Evolutionary conservation across 768 basidiomycete genomes (phyloP), one percentile per base, ranked within the genome.

Genomic region (Chalciporus chontae): DNA sequence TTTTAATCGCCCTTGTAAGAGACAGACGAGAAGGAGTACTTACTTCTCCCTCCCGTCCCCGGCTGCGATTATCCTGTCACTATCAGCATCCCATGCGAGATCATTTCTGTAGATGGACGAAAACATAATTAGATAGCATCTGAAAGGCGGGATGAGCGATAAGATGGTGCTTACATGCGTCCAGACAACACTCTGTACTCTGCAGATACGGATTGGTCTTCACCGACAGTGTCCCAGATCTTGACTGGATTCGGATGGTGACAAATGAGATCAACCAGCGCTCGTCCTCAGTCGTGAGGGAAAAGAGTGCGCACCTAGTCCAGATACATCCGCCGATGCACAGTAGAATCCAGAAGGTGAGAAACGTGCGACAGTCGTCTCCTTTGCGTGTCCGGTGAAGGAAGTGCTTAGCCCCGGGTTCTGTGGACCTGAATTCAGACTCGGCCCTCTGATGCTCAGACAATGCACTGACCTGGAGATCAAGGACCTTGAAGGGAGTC

Each of bases 321-420:
- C 94, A 26, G 75, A 73, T 4, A 78, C 69, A 65, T 98, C 94
- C 19, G 81, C 95, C 26, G 92, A 95, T 4, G 95, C 94, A 62
- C 90, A 93, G 70, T 97, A 98, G 70, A 85, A 96, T 23, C 95
- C 94, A 2, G 91, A 89, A 0, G 94, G 94, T 2, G 93, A 93
- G 59, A 96, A 80, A 32, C 90, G 83, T 13, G 95, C 94, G 15
- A 94, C 90, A 2, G 90, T 94, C 7, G 91, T 78, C 47, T 85
- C 84, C 56, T 92, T 84, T 4, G 84, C 79, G 68, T 96, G 94
- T 24, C 87, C 88, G 39, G 81, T 75, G 63, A 94, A 93, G 19
- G 83, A 75, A 11, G 74, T 74, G 11, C 84, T 78, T 5, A 79
- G 69, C 3, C 74, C 71, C 11, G 85, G 80, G 63, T 89, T 83